These are phyloP conservation scores for Cylindrodendrum hubeiense DNA, from an alignment of 2,329 filamentous ascomycete species.

Conservation along the genomic window DNA sequence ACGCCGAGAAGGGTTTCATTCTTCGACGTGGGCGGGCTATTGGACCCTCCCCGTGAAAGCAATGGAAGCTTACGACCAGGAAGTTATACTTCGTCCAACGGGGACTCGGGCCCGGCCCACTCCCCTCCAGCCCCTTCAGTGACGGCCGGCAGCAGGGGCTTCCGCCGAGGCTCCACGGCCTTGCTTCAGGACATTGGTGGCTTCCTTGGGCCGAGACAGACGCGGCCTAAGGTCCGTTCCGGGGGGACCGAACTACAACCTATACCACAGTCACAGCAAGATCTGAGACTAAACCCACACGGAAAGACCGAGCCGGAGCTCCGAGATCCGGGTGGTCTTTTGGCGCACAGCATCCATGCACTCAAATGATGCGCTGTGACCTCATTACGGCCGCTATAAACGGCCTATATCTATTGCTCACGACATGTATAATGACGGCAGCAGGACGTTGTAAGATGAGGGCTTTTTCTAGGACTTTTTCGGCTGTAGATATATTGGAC, in stretches of 20 bases:
- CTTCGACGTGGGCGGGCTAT: slow-evolving; percentile 85
- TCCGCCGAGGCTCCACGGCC: slow-evolving; percentile 67
- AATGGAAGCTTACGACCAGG: slow-evolving; percentile 52
- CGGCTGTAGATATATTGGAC: slow-evolving; percentile 31
- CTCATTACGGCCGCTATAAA: slow-evolving; percentile 10
- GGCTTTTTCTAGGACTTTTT: slow-evolving; percentile 15
- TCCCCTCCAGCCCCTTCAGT: slow-evolving; percentile 57
- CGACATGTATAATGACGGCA: slow-evolving; percentile 35
- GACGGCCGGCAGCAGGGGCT: slow-evolving; percentile 58
- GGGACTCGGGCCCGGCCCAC: slow-evolving; percentile 53
- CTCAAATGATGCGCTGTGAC: not conserved
- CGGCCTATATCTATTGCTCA: slow-evolving; percentile 29
- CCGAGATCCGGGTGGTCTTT: slow-evolving; percentile 55
- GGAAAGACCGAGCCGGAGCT: slow-evolving; percentile 50
- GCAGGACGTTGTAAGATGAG: slow-evolving; percentile 20
- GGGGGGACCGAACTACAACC: slow-evolving; percentile 60
- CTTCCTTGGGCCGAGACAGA: slow-evolving; percentile 57
- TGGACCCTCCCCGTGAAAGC: slow-evolving; percentile 62
- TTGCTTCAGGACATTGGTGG: slow-evolving; percentile 71
- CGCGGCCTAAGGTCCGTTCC: slow-evolving; percentile 45
- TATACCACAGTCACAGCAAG: slow-evolving; percentile 57
- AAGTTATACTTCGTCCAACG: slow-evolving; percentile 57
- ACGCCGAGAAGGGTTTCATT: slow-evolving; percentile 72
- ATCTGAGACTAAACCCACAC: slow-evolving; percentile 48
- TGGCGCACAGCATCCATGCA: slow-evolving; percentile 43